Evolutionary conservation across 352 stramenopile species (phyloP), one percentile per base, ranked within the genome.

Genomic region (Pythium aquatile): DNA sequence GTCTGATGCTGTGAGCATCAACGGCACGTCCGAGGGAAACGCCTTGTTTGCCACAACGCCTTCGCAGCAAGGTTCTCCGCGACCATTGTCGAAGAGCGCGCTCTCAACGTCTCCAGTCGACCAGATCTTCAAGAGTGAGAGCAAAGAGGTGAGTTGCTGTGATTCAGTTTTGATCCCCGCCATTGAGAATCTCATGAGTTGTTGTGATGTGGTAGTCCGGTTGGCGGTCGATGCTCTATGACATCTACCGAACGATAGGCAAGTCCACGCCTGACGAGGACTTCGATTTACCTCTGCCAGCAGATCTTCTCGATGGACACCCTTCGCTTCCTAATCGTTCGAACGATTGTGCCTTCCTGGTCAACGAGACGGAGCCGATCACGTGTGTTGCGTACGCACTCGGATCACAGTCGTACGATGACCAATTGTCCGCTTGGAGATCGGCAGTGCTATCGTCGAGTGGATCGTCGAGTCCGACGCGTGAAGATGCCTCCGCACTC

Each of bases 301-400:
- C 80, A 1, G 74, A 68, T 6, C 67, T 96, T 20, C 70, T 81
- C n/a, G 72, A 78, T 39, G 95, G 96, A 4, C 80, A 97, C 60
- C 92, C 94, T 20, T 87, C 87, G 20, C 77, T 99, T 26, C 86
- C 91, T 39, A 79, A 85, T 42, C 94, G 92, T 48, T 90, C 94
- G 47, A 90, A 93, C 63, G 90, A 91, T 40, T 81, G 86, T 51
- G 82, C 98, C 6, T 86, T 98, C 26, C 79, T 97, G 30, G 96
- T 99, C 14, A 88, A 97, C 72, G 95, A 99, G 58, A 81, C 95
- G 20, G 82, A 96, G 63, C 91, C 93, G 1, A 97, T 97, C 49
- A 98, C 96, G 26, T 96, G 90, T 10, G 97, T 98, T 65, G 95
- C 97, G 20, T 98, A 98, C 67, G 96, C 96, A 20, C 80, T 99